Base-by-base conservation (phyloP, 306 rosid species). In the Biancaea sappan region DNA sequence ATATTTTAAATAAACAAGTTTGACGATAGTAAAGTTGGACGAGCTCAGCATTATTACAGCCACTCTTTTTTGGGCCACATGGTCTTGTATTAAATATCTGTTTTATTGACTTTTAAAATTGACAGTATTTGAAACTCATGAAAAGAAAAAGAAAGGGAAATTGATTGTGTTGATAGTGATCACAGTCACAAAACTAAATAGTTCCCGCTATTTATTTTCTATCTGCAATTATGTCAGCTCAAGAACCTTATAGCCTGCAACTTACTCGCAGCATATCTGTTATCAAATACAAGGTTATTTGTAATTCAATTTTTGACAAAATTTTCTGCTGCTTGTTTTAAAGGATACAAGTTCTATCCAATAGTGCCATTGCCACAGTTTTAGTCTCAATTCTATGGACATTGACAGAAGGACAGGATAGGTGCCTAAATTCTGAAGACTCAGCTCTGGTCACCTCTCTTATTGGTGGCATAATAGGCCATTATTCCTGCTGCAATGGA, bases 401-500 rank as follows among this genome's bases (percentile, higher is more conserved):
- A 57, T 62, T 82, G 35, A 74, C 87, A 2, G 85, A 75, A 25
- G 86, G 96, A 82, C 69, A 88, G 73, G 97, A 87, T 34, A 84
- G 35, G 63, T 91, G 97, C 74, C 76, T 94, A 85, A 85, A 87
- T 80, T 85, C 97, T 28, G 74, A 81, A 44, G 92, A 90, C 9
- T 94, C 98, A 2, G 41, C 67, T 74, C 76, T 87, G 28, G 50
- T 90, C 62, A 94, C 98, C 10, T 54, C 84, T 74, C 90, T 94
- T 80, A 83, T 94, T 56, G 94, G 97, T 35, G 98, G 89, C 16
- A 82, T 94, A 66, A 82, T 94, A 16, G 98, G 98, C 57, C 98
- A 91, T 76, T 94, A 87, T 66, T 84, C 84, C 76, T 94, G 98
- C 82, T 87, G 98, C 84, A 94, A 91, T 71, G 97, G 98, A 40